These are phyloP conservation scores for Pseudogymnoascus sp. DNA, from an alignment of 2,329 filamentous ascomycete genomes.

Conservation along the genomic window DNA sequence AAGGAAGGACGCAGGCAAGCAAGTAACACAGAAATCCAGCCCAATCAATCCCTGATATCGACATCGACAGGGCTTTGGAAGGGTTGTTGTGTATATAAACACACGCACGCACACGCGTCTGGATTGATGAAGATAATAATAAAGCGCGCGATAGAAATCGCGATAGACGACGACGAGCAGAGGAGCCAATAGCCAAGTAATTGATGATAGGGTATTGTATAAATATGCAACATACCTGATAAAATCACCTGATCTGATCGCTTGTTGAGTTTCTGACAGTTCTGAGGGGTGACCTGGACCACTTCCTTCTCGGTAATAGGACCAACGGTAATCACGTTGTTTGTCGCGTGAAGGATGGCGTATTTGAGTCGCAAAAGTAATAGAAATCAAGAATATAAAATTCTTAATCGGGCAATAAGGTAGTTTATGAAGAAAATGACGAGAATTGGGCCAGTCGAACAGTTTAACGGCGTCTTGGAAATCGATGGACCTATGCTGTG, in stretches of 20 bases:
- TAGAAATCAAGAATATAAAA: not conserved
- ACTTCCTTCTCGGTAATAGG: not conserved
- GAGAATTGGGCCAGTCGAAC: not conserved
- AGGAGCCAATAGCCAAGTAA: not conserved
- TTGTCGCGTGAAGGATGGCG: not conserved
- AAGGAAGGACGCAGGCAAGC: not conserved
- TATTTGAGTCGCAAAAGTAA: not conserved
- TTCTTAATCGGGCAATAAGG: conserved; percentile 6
- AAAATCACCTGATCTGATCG: conserved; percentile 2
- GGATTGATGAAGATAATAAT: conserved; percentile 5
- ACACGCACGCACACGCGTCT: not conserved
- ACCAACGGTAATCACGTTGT: conserved; percentile 8
- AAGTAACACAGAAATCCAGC: not conserved
- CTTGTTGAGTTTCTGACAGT: conserved; percentile 7
- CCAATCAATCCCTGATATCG: not conserved
- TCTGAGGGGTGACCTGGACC: conserved; percentile 2
- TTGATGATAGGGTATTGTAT: not conserved
- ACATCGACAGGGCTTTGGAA: not conserved
- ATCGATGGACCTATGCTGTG: not conserved
- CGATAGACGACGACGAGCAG: not conserved
- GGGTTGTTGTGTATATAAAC: conserved; percentile 5
- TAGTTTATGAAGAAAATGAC: conserved; percentile 3
- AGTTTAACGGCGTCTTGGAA: not conserved
- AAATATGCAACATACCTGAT: conserved; percentile 5
- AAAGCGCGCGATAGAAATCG: conserved; percentile 5